Evolutionary conservation across 306 rosid species (phyloP).

Genomic region (Luffa aegyptiaca): DNA sequence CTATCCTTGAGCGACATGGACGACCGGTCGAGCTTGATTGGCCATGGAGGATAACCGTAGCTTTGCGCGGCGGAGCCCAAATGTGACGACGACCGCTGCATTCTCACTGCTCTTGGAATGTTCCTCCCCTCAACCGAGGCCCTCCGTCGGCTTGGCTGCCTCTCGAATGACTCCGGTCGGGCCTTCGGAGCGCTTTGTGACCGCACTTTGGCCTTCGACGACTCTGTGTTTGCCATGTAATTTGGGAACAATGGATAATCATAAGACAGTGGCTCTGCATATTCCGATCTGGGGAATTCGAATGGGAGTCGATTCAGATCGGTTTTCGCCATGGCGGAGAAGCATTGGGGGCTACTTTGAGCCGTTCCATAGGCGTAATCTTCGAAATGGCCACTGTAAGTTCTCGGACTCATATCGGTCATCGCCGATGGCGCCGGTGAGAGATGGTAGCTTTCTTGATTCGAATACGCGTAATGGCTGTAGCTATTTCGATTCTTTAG

Average conservation of each 20-base stretch:
- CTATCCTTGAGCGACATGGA: slow-evolving; percentile 65
- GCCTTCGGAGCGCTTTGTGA: slow-evolving; percentile 93
- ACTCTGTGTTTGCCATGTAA: slow-evolving; percentile 93
- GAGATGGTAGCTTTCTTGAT: slow-evolving; percentile 31
- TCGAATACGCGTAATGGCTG: not conserved
- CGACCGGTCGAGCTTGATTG: slow-evolving; percentile 69
- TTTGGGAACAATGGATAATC: slow-evolving; percentile 63
- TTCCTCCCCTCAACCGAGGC: slow-evolving; percentile 64
- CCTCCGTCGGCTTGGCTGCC: slow-evolving; percentile 65
- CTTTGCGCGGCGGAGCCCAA: slow-evolving; percentile 53
- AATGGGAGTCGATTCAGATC: slow-evolving; percentile 44
- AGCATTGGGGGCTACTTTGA: slow-evolving; percentile 67
- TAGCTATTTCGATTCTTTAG: slow-evolving; percentile 47
- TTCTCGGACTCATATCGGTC: slow-evolving; percentile 59
- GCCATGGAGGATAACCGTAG: slow-evolving; percentile 72
- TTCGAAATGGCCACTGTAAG: slow-evolving; percentile 63
- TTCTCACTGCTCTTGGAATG: slow-evolving; percentile 70
- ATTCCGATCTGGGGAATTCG: slow-evolving; percentile 48
- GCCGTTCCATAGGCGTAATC: slow-evolving; percentile 48
- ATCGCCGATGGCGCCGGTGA: slow-evolving; percentile 61
- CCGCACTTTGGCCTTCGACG: slow-evolving; percentile 74
- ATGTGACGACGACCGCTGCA: slow-evolving; percentile 91
- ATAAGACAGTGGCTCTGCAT: slow-evolving; percentile 43
- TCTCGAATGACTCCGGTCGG: slow-evolving; percentile 66
- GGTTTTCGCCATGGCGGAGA: slow-evolving; percentile 35